Percentiles rank a stretch among this genome's conserved stretches.
Conservation (phyloP, 345 rosid genomes). For the Salix koriyanagi region DNA sequence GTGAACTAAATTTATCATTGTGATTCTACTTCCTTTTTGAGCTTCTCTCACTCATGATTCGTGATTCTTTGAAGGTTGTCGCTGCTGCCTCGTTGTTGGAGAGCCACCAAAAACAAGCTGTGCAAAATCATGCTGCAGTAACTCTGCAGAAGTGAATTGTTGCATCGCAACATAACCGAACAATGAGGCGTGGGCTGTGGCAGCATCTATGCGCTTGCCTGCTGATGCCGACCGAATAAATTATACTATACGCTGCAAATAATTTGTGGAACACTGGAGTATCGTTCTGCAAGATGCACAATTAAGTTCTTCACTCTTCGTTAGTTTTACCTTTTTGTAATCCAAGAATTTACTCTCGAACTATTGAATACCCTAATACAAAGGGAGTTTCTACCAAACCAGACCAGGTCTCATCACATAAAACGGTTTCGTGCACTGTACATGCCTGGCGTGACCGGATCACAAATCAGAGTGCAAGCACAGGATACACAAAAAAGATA, state of each 20-base stretch:
- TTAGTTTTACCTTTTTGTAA: background rate
- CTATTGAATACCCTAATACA: background rate
- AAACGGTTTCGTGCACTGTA: too few species aligned
- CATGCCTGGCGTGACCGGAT: background rate
- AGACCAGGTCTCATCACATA: background rate
- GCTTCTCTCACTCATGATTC: background rate
- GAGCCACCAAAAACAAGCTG: conserved; percentile 8
- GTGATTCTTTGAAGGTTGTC: conserved; percentile 22
- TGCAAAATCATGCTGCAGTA: conserved; percentile 20
- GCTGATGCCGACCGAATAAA: background rate
- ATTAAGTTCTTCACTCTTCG: background rate
- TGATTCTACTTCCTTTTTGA: background rate
- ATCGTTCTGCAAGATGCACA: background rate
- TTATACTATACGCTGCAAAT: too few species aligned
- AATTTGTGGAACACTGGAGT: background rate
- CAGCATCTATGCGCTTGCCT: background rate
- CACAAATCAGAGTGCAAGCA: background rate
- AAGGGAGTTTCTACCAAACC: background rate
- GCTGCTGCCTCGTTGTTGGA: conserved; percentile 26
- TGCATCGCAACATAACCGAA: background rate
- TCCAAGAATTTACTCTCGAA: background rate
- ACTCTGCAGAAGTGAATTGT: conserved; percentile 9
- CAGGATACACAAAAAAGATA: background rate
- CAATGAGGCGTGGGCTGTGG: background rate
- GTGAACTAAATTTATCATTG: background rate